Percentiles rank a stretch among this genome's conserved stretches.
These are phyloP conservation scores for Lecanoromycetidae sp. DNA, from an alignment of 2,329 filamentous ascomycete species.

Conservation along the genomic window DNA sequence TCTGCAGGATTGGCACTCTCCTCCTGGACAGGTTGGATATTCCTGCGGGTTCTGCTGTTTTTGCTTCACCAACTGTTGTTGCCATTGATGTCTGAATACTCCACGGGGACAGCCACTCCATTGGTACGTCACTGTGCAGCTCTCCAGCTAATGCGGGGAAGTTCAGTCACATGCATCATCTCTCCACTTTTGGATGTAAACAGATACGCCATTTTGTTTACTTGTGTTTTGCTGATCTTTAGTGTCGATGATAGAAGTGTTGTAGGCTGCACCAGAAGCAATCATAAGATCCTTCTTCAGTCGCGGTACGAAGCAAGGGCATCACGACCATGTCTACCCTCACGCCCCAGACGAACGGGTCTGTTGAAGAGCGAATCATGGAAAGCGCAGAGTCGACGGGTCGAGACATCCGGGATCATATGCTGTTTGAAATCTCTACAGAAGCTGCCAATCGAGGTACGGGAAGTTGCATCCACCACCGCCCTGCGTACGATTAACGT, in stretches of 20 bases:
- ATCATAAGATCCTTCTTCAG: background rate
- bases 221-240: background rate
- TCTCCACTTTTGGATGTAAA: background rate
- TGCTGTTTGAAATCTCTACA: slow-evolving; percentile 92
- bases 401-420: slow-evolving; percentile 81
- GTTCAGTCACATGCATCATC: background rate
- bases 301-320: background rate
- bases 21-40: too few species aligned
- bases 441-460: slow-evolving; percentile 93
- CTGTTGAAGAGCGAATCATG: slow-evolving; percentile 4
- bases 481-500: background rate
- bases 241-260: background rate
- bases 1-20: too few species aligned
- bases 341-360: background rate
- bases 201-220: background rate
- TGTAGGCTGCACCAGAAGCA: background rate
- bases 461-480: slow-evolving; percentile 17
- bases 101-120: too few species aligned
- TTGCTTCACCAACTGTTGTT: too few species aligned
- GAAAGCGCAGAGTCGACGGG: slow-evolving; percentile 13
- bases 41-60: too few species aligned
- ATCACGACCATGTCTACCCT: background rate
- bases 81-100: too few species aligned
- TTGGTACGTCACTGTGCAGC: background rate
- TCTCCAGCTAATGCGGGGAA: slow-evolving; percentile 4